Evolutionary conservation across 2,329 filamentous ascomycete genomes (phyloP).

Genomic region (Aspergillus versicolor): DNA sequence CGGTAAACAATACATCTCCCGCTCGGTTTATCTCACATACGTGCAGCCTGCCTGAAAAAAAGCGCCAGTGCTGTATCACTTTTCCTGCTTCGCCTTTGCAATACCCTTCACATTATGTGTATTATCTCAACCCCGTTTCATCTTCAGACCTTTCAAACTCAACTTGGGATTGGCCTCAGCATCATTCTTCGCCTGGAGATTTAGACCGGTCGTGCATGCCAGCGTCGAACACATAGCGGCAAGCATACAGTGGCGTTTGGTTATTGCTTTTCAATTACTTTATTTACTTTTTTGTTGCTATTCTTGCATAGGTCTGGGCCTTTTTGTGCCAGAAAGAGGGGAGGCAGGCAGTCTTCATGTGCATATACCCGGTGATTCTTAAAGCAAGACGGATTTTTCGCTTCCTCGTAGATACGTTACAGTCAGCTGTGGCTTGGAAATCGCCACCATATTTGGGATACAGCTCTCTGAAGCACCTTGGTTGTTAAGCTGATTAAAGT

Average conservation of each 20-base stretch:
- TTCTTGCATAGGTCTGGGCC: neutral
- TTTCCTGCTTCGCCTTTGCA: neutral
- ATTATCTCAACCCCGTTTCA: neutral
- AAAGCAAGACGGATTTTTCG: neutral
- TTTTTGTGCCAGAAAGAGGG: neutral
- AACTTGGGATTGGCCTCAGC: neutral
- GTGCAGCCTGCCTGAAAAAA: neutral
- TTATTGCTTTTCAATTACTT: neutral
- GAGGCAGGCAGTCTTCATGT: neutral
- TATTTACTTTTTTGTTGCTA: neutral
- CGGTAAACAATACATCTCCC: conserved; percentile 17
- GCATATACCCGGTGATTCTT: conserved; percentile 1
- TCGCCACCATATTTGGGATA: neutral
- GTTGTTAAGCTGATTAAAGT: neutral
- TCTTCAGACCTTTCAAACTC: neutral
- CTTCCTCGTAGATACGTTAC: neutral
- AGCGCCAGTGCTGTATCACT: neutral
- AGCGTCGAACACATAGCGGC: neutral
- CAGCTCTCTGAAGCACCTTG: neutral
- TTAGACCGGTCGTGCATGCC: neutral
- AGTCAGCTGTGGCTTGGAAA: neutral
- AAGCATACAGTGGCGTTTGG: conserved; percentile 17
- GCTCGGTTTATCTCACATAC: neutral
- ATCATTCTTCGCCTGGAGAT: neutral
- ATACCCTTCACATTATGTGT: neutral